Conservation (phyloP, 306 rosid genomes). For the Prunus dulcis region DNA sequence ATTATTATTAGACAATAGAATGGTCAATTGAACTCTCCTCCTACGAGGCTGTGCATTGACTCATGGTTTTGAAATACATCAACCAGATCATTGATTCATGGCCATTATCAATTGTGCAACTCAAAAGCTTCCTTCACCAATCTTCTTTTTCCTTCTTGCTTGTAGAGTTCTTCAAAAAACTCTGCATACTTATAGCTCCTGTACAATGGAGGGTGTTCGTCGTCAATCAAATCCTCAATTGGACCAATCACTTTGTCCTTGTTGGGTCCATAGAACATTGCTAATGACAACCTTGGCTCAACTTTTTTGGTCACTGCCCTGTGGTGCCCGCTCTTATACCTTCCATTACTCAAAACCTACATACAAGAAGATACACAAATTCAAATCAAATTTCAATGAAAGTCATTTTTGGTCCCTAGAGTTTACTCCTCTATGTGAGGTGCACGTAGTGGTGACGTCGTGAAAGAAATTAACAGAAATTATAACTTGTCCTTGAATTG, state of each 20-base stretch:
- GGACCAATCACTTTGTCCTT: constrained; percentile 32
- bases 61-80: too few species aligned
- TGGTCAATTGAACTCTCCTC: too few species aligned
- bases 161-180: constrained; percentile 31
- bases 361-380: too few species aligned
- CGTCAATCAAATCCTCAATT: constrained; percentile 39
- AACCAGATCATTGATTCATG: too few species aligned
- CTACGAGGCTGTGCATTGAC: too few species aligned
- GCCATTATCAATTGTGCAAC: not conserved
- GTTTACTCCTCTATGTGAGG: too few species aligned
- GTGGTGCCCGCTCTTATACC: constrained; percentile 51
- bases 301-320: constrained; percentile 47
- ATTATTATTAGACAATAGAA: too few species aligned
- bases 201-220: constrained; percentile 33
- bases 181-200: constrained; percentile 23
- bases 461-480: too few species aligned
- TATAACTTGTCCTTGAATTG: too few species aligned
- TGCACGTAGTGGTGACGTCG: too few species aligned
- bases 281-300: constrained; percentile 31
- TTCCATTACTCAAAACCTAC: constrained; percentile 45
- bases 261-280: constrained; percentile 49
- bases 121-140: constrained; percentile 43
- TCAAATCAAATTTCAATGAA: too few species aligned
- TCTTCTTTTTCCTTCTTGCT: constrained; percentile 41
- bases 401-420: too few species aligned